A percentile compares a stretch with the other conserved stretches of the same genome.
These are phyloP conservation scores for Mycosphaerella sp. DNA, from an alignment of 2,329 filamentous ascomycete genomes.

Conservation along the genomic window DNA sequence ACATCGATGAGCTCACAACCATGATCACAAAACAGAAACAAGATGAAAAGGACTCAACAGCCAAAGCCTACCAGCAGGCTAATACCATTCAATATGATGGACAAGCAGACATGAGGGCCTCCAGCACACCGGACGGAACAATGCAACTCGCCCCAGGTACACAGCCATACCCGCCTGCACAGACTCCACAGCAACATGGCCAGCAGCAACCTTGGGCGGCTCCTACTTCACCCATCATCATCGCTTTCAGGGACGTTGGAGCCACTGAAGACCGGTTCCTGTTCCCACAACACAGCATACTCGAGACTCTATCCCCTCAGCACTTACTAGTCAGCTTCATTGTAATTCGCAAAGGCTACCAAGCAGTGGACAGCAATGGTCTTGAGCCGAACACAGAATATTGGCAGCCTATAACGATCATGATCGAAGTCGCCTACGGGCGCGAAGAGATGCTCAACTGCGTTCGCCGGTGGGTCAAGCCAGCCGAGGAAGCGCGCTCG, in stretches of 20 bases:
- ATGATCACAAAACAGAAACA: conserved; percentile 41
- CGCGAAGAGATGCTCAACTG: conserved; percentile 50
- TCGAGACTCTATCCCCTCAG: conserved; percentile 54
- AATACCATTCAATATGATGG: conserved; percentile 25
- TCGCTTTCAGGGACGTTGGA: conserved; percentile 54
- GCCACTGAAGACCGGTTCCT: conserved; percentile 68
- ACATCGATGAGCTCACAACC: conserved; percentile 72
- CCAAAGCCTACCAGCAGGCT: conserved; percentile 11
- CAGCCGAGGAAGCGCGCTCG: conserved; percentile 47
- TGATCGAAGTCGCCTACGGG: conserved; percentile 50
- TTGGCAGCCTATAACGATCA: conserved; percentile 65
- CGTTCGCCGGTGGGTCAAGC: conserved; percentile 51
- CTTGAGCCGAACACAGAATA: conserved; percentile 53
- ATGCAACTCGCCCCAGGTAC: conserved; percentile 7
- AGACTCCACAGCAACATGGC: conserved; percentile 12
- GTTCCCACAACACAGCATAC: conserved; percentile 70
- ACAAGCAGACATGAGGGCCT: conserved; percentile 10
- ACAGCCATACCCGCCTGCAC: conserved; percentile 11
- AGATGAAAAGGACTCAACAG: conserved; percentile 20
- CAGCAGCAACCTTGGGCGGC: conserved; percentile 26
- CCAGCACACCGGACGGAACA: conserved; percentile 2
- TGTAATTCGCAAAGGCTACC: conserved; percentile 65
- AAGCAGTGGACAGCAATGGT: conserved; percentile 37
- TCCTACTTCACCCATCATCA: conserved; percentile 54
- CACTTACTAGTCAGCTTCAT: conserved; percentile 70